Evolutionary conservation across 2,329 filamentous ascomycete species (phyloP).

Genomic region (Colletotrichum lini): DNA sequence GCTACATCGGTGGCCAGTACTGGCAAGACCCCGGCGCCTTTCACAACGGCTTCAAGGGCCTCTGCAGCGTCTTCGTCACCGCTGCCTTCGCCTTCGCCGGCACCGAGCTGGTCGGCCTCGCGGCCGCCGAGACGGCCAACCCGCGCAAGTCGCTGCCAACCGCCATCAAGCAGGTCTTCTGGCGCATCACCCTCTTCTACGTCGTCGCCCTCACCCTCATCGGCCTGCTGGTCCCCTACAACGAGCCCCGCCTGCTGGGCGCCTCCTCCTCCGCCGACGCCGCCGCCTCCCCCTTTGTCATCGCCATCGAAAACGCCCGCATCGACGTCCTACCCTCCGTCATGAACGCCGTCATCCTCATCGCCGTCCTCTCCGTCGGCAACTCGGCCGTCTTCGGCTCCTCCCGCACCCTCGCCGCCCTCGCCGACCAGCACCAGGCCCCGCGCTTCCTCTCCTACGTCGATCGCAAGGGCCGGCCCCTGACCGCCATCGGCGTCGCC

Average conservation of each 20-base stretch:
- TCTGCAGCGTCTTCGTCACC: constrained; percentile 83
- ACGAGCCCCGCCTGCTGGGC: constrained; percentile 74
- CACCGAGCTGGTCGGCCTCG: constrained; percentile 82
- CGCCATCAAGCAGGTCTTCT: constrained; percentile 94
- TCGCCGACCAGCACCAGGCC: constrained; percentile 89
- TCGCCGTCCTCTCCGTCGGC: constrained; percentile 90
- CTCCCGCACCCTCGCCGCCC: constrained; percentile 88
- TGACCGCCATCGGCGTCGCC: constrained; percentile 79
- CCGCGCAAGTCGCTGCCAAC: constrained; percentile 86
- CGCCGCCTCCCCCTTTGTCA: constrained; percentile 90
- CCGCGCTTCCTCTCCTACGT: constrained; percentile 84
- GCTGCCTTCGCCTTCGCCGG: constrained; percentile 84
- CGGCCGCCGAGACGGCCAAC: constrained; percentile 84
- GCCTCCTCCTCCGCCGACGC: constrained; percentile 66
- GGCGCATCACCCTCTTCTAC: constrained; percentile 94
- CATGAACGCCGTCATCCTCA: constrained; percentile 96
- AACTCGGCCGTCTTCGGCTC: constrained; percentile 95
- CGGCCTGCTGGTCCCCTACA: constrained; percentile 84
- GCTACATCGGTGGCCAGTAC: constrained; percentile 85
- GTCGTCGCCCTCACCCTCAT: constrained; percentile 85
- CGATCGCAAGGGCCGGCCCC: constrained; percentile 84
- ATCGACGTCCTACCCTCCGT: constrained; percentile 86
- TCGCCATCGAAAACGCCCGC: constrained; percentile 88
- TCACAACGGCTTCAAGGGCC: constrained; percentile 86
- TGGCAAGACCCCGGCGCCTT: constrained; percentile 89